Conservation (phyloP, 257 asterid species). For the Fraxinus americana region DNA sequence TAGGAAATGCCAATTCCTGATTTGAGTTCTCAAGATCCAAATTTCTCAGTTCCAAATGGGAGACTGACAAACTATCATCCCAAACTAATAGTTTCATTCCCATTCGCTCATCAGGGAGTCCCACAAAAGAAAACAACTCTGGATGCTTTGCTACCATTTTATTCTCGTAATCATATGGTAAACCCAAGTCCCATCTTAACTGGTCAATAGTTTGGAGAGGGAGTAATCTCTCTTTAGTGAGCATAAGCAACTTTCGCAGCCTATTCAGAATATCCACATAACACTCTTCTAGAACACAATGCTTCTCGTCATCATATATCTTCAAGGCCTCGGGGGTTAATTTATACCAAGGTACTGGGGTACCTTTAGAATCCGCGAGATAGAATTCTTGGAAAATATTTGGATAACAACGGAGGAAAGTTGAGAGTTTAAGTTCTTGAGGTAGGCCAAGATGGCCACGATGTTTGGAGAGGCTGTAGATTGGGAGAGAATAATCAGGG, state of each 20-base stretch:
- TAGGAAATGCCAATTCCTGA: slow-evolving; percentile 60
- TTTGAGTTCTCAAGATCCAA: slow-evolving; percentile 26
- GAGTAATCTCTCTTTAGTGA: slow-evolving; percentile 60
- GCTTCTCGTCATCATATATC: slow-evolving; percentile 47
- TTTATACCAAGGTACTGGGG: slow-evolving; percentile 80
- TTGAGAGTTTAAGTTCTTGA: slow-evolving; percentile 61
- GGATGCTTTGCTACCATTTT: slow-evolving; percentile 44
- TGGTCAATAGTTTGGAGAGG: slow-evolving; percentile 85
- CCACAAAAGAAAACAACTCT: slow-evolving; percentile 52
- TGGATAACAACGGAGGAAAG: slow-evolving; percentile 77
- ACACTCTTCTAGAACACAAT: slow-evolving; percentile 34
- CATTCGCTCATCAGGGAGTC: slow-evolving; percentile 67
- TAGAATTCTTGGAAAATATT: slow-evolving; percentile 67
- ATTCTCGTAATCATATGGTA: slow-evolving; percentile 63
- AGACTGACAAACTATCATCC: slow-evolving; percentile 60
- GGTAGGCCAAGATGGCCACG: slow-evolving; percentile 73
- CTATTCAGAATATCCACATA: slow-evolving; percentile 61
- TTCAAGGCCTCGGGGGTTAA: slow-evolving; percentile 52
- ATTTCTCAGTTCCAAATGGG: slow-evolving; percentile 59
- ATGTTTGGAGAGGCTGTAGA: slow-evolving; percentile 49
- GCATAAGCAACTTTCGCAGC: slow-evolving; percentile 77
- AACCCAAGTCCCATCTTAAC: slow-evolving; percentile 81
- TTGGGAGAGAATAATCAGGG: slow-evolving; percentile 57
- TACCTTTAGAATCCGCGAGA: slow-evolving; percentile 65
- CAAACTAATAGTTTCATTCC: slow-evolving; percentile 65